Percentiles rank a stretch among this genome's conserved stretches.
Evolutionary conservation across 495 filamentous ascomycete genomes (phyloP).

Genomic region (Neurospora hispaniola): DNA sequence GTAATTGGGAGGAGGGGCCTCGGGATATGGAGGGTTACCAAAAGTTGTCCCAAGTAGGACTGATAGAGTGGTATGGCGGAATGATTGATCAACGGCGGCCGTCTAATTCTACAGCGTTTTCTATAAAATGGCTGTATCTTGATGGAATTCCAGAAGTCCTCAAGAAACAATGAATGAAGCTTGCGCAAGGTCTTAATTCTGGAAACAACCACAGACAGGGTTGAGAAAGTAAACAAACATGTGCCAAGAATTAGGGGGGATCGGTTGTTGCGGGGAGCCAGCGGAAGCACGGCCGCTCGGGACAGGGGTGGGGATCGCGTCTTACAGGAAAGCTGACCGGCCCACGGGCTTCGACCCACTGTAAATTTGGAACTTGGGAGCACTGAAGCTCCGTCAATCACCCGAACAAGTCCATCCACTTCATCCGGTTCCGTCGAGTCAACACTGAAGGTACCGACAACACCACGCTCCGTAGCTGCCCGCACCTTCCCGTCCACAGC

Average conservation of each 20-base stretch:
- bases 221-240: background rate
- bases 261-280: background rate
- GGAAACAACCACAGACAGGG: background rate
- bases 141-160: background rate
- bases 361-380: constrained; percentile 2
- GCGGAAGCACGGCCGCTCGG: background rate
- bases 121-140: background rate
- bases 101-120: background rate
- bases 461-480: background rate
- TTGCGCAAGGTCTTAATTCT: background rate
- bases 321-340: background rate
- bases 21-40: constrained; percentile 65
- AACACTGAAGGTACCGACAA: background rate
- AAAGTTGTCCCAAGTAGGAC: constrained; percentile 28
- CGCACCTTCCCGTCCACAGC: constrained; percentile 16
- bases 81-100: background rate
- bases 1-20: constrained; percentile 76
- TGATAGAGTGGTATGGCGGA: background rate
- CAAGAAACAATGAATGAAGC: background rate
- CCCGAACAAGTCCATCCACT: background rate
- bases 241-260: background rate
- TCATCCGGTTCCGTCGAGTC: background rate
- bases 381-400: background rate
- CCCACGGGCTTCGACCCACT: constrained; percentile 1
- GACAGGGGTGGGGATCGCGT: background rate